Base-by-base conservation (phyloP, 148 eudicot genomes). In the Dianthus caryophyllus region DNA sequence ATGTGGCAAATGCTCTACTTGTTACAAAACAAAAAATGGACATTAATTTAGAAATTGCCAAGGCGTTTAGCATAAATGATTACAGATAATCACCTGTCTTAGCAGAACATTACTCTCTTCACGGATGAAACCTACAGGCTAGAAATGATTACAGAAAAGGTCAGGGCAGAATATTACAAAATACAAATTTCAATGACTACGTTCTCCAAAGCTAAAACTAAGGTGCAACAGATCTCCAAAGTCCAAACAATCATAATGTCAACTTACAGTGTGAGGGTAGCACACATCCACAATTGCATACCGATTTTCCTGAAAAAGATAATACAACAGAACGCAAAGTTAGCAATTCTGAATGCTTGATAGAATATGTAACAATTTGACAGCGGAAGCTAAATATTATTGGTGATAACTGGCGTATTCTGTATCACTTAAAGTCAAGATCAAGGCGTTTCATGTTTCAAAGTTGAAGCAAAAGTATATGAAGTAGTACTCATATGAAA, bases 51-150 rank as follows among this genome's bases (percentile, higher is more conserved):
- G n/a, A n/a, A n/a, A n/a, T n/a, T 20, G 41, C 21, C 43, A 48
- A 27, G 26, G 16, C 1, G 50, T 50, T 47, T 24, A 50, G 30
- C 49, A 52, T n/a, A 66, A 13, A 44, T 12, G 1, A 41, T 21
- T 58, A 51, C 25, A 41, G 50, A 54, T 58, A 9, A 57, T 70
- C 68, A 95, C 99, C 97, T 95, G 99, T 81, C 99, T 85, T 31
- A 82, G 74, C 49, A 95, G 76, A 65, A 84, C 16, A 79, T 88
- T 88, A 80, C 99, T 95, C 74, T 90, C 82, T 73, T 95, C 99
- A 17, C 88, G 87, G 50, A 95, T 90, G 64, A 82, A 79, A 74
- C 99, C 99, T 84, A 80, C 99, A 75, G 99, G 99, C 99, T 95
- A 58, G 73, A 75, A 72, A 70, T 25, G 57, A 61, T 62, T 51